A percentile compares a stretch with the other conserved stretches of the same genome.
Evolutionary conservation across 768 basidiomycete species (phyloP).

Genomic region (Suillus brevipes): DNA sequence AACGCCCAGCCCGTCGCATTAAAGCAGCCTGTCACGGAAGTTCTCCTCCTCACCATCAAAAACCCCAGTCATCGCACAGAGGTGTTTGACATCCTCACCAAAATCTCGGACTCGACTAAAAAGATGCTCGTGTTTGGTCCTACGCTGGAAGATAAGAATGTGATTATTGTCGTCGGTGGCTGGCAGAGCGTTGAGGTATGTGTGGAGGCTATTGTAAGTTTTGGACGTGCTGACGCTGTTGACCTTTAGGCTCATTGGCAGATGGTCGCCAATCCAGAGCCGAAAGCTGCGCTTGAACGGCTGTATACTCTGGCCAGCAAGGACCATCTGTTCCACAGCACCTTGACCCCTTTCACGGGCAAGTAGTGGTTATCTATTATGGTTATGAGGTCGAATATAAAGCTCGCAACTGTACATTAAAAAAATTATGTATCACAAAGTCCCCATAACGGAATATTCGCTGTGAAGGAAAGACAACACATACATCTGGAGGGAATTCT

Average conservation of each 20-base stretch:
- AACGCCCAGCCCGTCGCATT: conserved; percentile 16
- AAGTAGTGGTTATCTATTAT: neutral
- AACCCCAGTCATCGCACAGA: conserved; percentile 21
- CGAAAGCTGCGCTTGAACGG: conserved; percentile 6
- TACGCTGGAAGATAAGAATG: conserved; percentile 23
- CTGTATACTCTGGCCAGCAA: conserved; percentile 18
- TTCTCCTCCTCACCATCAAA: conserved; percentile 22
- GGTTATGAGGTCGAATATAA: neutral
- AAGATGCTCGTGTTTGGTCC: conserved; percentile 22
- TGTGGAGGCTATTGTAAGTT: neutral
- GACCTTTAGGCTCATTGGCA: conserved; percentile 20
- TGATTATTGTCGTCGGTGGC: conserved; percentile 20
- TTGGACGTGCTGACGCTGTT: neutral
- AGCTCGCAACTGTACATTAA: neutral
- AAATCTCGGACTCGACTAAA: conserved; percentile 15
- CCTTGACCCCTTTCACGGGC: conserved; percentile 11
- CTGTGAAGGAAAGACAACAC: neutral
- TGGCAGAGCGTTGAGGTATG: conserved; percentile 29
- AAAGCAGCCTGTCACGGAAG: conserved; percentile 24
- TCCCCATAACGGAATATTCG: too few relatives aligned
- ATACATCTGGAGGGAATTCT: neutral
- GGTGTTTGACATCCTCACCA: conserved; percentile 15
- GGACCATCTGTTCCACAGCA: conserved; percentile 18
- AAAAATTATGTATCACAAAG: neutral
- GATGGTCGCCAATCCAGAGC: conserved; percentile 7